Conservation (phyloP, 2,329 filamentous ascomycete genomes). For the Pseudopyricularia javanii region DNA sequence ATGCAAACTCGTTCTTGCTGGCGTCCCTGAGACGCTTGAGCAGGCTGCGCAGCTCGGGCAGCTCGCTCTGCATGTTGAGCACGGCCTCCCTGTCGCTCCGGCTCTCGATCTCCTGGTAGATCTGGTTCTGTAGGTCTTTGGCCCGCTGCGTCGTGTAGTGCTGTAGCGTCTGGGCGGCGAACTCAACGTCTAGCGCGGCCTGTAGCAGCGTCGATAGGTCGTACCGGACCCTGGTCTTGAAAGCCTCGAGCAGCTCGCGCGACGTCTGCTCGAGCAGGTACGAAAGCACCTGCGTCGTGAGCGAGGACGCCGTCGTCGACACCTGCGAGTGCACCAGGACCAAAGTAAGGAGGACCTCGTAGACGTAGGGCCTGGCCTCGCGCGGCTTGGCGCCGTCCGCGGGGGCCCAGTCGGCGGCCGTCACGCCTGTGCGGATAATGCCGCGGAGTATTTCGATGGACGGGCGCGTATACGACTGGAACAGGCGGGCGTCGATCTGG, state of each 20-base stretch:
- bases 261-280: constrained; percentile 77
- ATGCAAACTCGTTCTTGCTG: constrained; percentile 78
- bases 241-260: constrained; percentile 67
- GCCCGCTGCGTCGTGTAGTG: constrained; percentile 81
- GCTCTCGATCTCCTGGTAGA: constrained; percentile 77
- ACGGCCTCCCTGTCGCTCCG: constrained; percentile 83
- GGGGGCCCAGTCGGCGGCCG: constrained; percentile 60
- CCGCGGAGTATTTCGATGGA: constrained; percentile 53
- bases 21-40: constrained; percentile 74
- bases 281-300: constrained; percentile 72
- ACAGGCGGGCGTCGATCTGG: constrained; percentile 84
- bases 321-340: constrained; percentile 90
- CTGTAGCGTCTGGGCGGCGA: constrained; percentile 83
- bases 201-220: constrained; percentile 80
- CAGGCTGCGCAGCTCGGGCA: constrained; percentile 79
- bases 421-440: constrained; percentile 64
- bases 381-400: constrained; percentile 42
- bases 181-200: constrained; percentile 93
- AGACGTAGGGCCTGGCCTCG: constrained; percentile 78
- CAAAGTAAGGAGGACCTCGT: constrained; percentile 70
- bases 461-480: constrained; percentile 81
- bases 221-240: constrained; percentile 56
- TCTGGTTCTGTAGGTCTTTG: constrained; percentile 70
- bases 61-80: constrained; percentile 66
- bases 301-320: constrained; percentile 61